Base-by-base conservation (phyloP, 2,329 filamentous ascomycete genomes). In the Ceratocystis destructans region DNA sequence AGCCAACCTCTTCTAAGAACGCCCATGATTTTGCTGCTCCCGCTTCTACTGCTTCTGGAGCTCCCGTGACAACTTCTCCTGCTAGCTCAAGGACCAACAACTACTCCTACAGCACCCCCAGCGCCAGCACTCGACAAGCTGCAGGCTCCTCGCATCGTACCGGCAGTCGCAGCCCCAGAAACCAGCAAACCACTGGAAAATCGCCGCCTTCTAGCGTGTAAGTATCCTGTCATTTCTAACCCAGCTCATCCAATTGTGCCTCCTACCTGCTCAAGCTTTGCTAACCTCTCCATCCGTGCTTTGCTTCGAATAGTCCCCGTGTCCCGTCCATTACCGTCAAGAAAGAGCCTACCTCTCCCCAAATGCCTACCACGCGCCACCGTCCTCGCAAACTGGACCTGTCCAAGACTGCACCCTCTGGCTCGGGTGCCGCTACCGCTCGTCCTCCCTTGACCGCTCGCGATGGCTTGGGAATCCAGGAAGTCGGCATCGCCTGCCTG, bases 341-440 rank as follows among this genome's bases (percentile, higher is more conserved):
- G 81, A 96, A 96, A 77, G 94, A 99, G 76, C 92, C 92, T 44
- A 84, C 88, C 53, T 96, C 93, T 61, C 93, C 93, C 65, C 88
- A 88, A 69, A 84, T 94, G 72, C 81, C 85, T 64, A 83, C 85
- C 68, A 83, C 87, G 65, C 83, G 89, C 64, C 89, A 90, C 72
- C 83, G 89, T 67, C 89, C 89, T 15, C 83, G 87, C 72, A 87
- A 85, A 73, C 82, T 95, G 67, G 89, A 94, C 74, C 82, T 95
- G 41, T 89, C 89, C 69, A 87, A 86, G 74, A 83, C 83, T 71
- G 77, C 77, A 73, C 77, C 62, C 5, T 77, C 78, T 41, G 79
- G 81, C 45, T 80, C 78, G 66, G 79, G 80, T 15, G 80, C 83
- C 33, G 78, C 78, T 41, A 83, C 87, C 5, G 86, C 86, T 64